Base-by-base conservation (phyloP, 306 rosid species). In the Coriaria nepalensis region DNA sequence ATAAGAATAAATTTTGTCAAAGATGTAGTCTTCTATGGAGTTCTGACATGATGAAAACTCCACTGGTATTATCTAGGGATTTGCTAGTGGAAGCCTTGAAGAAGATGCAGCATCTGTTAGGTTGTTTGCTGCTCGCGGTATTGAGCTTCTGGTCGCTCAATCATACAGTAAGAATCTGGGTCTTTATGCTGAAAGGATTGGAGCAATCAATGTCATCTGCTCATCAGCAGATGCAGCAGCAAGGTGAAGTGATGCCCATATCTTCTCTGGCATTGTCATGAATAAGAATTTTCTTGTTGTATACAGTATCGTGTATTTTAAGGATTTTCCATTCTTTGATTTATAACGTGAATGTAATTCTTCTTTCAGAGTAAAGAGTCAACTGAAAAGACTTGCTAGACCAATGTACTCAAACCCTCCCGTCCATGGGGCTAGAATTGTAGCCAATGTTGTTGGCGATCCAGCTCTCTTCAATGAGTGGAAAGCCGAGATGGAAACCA, bases 381-480 rank as follows among this genome's bases (percentile, higher is more conserved):
- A 90, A 60, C 63, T 85, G 72, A 90, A 90, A 74, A 85, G 98
- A 82, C 62, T 90, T 33, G 95, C 98, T 40, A 81, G 95, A 57
- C 98, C 98, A 37, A 90, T 90, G 98, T 90, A 90, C 81, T 90
- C 98, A 8, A 90, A 85, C 60, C 98, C 98, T 40, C 98, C 98
- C 0, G 68, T 90, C 59, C 98, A 90, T 5, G 98, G 98, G 44
- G 98, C 95, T 35, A 73, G 68, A 66, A 85, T 90, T 56, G 98
- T 85, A 36, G 98, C 98, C 41, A 79, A 90, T 62, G 63, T 90
- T 57, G 98, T 90, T 59, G 98, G 98, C 45, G 74, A 75, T 59
- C 92, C 87, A 15, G 9, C 41, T 15, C 98, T 90, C 48, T 90
- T 90, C 35, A 43, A 62, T 32, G 98, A 85, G 67, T 90, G 98